These are phyloP conservation scores for Taiozyma sp. DNA, from an alignment of 1,139 yeast genomes.

Conservation along the genomic window DNA sequence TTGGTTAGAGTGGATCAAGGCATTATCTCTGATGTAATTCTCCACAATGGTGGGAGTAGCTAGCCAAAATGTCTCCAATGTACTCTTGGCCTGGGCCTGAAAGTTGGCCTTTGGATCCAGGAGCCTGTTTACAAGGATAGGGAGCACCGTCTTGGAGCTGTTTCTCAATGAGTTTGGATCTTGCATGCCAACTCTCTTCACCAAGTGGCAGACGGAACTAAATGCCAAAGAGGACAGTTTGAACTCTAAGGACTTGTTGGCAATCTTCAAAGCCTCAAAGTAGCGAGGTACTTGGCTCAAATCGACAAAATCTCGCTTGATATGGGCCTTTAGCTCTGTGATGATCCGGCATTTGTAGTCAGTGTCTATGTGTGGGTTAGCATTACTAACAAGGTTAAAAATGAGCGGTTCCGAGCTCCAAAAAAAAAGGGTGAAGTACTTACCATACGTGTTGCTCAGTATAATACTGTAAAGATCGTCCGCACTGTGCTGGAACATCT, in stretches of 20 bases:
- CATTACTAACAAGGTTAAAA: neutral
- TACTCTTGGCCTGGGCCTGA: conserved; percentile 46
- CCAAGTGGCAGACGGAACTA: conserved; percentile 68
- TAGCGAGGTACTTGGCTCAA: conserved; percentile 48
- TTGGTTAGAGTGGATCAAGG: conserved; percentile 40
- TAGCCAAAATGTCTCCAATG: conserved; percentile 67
- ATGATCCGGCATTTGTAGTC: conserved; percentile 39
- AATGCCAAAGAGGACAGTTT: conserved; percentile 49
- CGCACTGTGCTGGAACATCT: conserved; percentile 16
- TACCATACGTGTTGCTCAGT: conserved; percentile 10
- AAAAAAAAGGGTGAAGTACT: conserved; percentile 1
- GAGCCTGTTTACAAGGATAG: conserved; percentile 50
- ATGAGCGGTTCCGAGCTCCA: neutral
- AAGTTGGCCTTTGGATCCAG: conserved; percentile 43
- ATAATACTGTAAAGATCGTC: conserved; percentile 12
- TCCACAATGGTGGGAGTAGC: conserved; percentile 57
- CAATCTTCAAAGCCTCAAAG: conserved; percentile 51
- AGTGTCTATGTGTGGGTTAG: conserved; percentile 12
- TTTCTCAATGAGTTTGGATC: conserved; percentile 50
- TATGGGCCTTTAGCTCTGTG: conserved; percentile 57
- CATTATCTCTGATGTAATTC: conserved; percentile 41
- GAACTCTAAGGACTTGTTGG: conserved; percentile 37
- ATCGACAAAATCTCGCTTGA: conserved; percentile 63
- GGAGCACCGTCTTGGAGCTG: conserved; percentile 48
- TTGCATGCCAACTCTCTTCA: conserved; percentile 75